Percentiles rank a stretch among this genome's conserved stretches.
phyloP scores from a whole-genome alignment of 1,284 basidiomycete species.

The Heterobasidion annosum region DNA sequence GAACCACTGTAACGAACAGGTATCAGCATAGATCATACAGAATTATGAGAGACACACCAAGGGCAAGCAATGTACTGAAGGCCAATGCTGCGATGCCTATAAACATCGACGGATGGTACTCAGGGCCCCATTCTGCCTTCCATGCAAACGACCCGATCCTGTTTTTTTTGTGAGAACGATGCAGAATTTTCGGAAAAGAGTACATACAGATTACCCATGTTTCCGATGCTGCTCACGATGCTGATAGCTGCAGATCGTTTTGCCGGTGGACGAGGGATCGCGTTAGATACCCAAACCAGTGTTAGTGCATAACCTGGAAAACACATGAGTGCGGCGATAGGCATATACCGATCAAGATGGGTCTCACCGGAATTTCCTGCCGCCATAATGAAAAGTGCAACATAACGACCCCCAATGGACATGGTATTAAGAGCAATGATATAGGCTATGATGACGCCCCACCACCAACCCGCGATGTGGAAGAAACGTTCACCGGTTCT shows the following conservation, averaged over 20 bases:
- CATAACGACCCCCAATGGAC: constrained; percentile 45
- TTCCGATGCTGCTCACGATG: constrained; percentile 31
- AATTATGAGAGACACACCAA: constrained; percentile 15
- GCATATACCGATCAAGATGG: too few relatives aligned
- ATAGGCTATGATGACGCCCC: constrained; percentile 53
- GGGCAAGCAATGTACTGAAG: constrained; percentile 18
- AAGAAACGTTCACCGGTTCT: constrained; percentile 59
- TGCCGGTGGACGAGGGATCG: constrained; percentile 55
- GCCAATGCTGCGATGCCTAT: constrained; percentile 24
- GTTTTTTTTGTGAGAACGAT: background rate
- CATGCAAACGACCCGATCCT: constrained; percentile 29
- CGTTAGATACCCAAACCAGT: constrained; percentile 55
- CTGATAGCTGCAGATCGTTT: constrained; percentile 41
- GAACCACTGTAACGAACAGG: constrained; percentile 20
- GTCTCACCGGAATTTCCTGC: background rate
- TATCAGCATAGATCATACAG: background rate
- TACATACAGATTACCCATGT: constrained; percentile 28
- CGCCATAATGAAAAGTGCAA: constrained; percentile 22
- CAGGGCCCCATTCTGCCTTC: constrained; percentile 28
- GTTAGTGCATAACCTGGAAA: constrained; percentile 46
- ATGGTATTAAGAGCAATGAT: constrained; percentile 52
- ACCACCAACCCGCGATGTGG: constrained; percentile 54
- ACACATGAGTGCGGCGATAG: background rate
- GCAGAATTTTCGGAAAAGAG: background rate
- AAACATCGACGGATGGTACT: constrained; percentile 28